Evolutionary conservation across 345 rosid genomes (phyloP), one percentile per base, ranked within the genome.

Genomic region (Citrus mangshanensis): DNA sequence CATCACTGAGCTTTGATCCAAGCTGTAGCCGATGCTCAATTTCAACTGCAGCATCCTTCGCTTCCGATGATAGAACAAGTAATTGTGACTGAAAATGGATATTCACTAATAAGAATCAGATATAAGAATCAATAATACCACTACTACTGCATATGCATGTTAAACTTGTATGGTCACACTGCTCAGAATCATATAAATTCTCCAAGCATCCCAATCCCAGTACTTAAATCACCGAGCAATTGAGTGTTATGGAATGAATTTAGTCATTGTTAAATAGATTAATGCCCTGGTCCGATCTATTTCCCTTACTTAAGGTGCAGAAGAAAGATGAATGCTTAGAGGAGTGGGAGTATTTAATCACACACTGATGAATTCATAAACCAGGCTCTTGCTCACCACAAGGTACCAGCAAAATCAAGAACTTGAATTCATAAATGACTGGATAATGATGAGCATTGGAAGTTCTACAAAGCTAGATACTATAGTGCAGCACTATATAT

Each of bases 1-100:
- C 84, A 77, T 92, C 93, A 65, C 99, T 93, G 60, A 96, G 97
- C 83, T 87, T 94, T 37, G 97, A 88, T 19, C 98, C 97, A 77
- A 96, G 85, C 63, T 86, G 91, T 78, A 96, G 88, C 78, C 95
- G 86, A 14, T 25, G 66, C 82, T 86, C 93, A 54, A 94, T 96
- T 74, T 93, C 91, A 81, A 89, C 90, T 2, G 98, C 99, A 56
- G 98, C 95, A 64, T 84, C 79, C 84, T 85, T 91, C 28, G 98
- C 97, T 82, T 85, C 93, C 24, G 82, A 80, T 80, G 97, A 89
- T 81, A 95, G 84, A 55, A 80, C 80, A 51, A 22, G 77, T 34
- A 81, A 74, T 70, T 75, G 85, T 60, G 30, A 82, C 97, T 92
- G 87, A 72, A 73, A 69, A 81, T 28, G 35, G 42, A 59, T 71